These are phyloP conservation scores for Berkeleyomyces rouxiae DNA, from an alignment of 2,329 filamentous ascomycete genomes.

Conservation along the genomic window DNA sequence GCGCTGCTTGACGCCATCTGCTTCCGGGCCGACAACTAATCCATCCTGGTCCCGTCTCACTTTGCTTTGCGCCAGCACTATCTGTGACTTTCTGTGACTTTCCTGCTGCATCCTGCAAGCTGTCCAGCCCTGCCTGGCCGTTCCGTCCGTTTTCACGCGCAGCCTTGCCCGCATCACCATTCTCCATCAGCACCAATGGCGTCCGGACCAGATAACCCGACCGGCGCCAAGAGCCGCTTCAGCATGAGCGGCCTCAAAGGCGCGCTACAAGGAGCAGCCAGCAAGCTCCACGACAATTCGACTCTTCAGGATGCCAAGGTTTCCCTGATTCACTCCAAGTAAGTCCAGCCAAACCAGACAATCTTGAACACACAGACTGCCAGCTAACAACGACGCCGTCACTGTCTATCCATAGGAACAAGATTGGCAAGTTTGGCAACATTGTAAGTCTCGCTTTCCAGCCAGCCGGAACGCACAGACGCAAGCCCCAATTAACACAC, in stretches of 20 bases:
- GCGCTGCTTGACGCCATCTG: neutral
- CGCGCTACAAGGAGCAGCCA: conserved; percentile 5
- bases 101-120: neutral
- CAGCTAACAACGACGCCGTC: neutral
- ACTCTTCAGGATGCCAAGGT: conserved; percentile 26
- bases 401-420: conserved; percentile 23
- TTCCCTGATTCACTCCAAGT: conserved; percentile 43
- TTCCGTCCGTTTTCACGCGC: too few species aligned
- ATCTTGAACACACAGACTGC: neutral
- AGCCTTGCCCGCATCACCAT: too few species aligned
- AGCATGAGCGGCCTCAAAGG: conserved; percentile 12
- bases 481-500: neutral
- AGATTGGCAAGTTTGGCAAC: conserved; percentile 47
- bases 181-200: neutral
- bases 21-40: neutral
- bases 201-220: neutral
- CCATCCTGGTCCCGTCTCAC: neutral
- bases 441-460: conserved; percentile 27
- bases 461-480: neutral
- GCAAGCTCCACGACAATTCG: conserved; percentile 9
- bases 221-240: conserved; percentile 7
- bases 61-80: neutral
- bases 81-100: neutral
- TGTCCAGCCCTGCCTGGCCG: too few species aligned
- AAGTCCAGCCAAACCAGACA: conserved; percentile 13